A percentile compares a stretch with the other conserved stretches of the same genome.
phyloP scores from a whole-genome alignment of 164 flowering plant species.

The Magnolia kwangsiensis region DNA sequence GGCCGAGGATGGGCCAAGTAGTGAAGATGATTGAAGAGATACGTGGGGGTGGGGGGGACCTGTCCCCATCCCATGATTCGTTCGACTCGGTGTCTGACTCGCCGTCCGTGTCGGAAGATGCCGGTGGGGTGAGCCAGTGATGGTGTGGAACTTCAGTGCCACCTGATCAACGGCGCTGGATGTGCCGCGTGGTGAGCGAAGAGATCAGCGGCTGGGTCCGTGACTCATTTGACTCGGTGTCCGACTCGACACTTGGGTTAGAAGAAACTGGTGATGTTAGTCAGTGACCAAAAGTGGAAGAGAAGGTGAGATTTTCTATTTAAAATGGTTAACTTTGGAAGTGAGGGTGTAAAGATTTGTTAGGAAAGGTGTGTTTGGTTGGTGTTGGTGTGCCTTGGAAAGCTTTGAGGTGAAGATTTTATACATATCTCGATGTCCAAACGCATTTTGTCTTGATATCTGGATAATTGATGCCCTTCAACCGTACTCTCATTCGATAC shows the following conservation, averaged over 20 bases:
- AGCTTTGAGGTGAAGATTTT: too few species aligned
- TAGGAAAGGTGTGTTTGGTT: neutral
- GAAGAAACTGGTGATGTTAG: neutral
- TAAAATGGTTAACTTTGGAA: neutral
- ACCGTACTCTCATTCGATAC: too few species aligned
- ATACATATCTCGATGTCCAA: too few species aligned
- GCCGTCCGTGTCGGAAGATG: slow-evolving; percentile 63
- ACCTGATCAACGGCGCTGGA: slow-evolving; percentile 75
- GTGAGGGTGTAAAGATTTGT: neutral
- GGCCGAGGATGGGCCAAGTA: slow-evolving; percentile 62
- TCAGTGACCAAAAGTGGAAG: neutral
- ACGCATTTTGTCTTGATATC: too few species aligned
- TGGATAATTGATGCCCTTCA: too few species aligned
- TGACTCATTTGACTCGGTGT: neutral
- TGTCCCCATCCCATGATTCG: slow-evolving; percentile 54
- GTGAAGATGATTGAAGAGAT: slow-evolving; percentile 79
- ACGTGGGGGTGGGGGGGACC: slow-evolving; percentile 45
- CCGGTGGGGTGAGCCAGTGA: slow-evolving; percentile 42
- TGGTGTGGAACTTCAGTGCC: slow-evolving; percentile 23
- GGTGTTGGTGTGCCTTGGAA: neutral
- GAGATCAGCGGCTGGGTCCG: neutral
- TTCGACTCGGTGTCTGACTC: slow-evolving; percentile 64
- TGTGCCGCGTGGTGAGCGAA: slow-evolving; percentile 42
- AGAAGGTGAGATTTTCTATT: neutral
- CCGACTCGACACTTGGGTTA: neutral